phyloP scores from a whole-genome alignment of 768 basidiomycete species.

The Boletus eberwhitei region DNA sequence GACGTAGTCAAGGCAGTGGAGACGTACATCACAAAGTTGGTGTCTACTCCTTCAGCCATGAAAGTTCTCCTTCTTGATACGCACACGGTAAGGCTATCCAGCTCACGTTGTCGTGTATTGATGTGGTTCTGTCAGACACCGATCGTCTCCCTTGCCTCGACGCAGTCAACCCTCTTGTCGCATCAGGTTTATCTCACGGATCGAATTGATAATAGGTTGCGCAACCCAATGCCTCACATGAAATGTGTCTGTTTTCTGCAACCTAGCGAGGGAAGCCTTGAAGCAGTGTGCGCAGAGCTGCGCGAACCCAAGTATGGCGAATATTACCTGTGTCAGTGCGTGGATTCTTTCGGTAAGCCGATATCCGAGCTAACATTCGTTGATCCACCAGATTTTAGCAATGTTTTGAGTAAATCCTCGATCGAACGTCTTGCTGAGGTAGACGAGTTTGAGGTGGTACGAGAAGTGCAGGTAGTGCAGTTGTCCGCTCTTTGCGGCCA shows the following conservation, averaged over 20 bases:
- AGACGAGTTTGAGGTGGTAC: constrained; percentile 95
- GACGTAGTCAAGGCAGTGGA: constrained; percentile 95
- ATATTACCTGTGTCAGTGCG: constrained; percentile 98
- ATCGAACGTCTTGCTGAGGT: constrained; percentile 93
- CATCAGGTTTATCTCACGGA: constrained; percentile 99
- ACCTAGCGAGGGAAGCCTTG: constrained; percentile 76
- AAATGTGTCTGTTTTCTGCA: constrained; percentile 95
- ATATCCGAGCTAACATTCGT: constrained; percentile 16
- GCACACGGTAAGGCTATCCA: constrained; percentile 70
- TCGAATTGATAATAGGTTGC: constrained; percentile 89
- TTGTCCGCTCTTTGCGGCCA: background rate
- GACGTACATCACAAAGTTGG: constrained; percentile 87
- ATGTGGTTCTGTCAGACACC: constrained; percentile 63
- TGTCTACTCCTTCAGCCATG: constrained; percentile 84
- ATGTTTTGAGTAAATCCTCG: constrained; percentile 79
- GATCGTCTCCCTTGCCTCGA: constrained; percentile 90
- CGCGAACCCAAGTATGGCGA: constrained; percentile 92
- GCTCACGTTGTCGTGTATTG: background rate
- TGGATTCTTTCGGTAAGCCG: constrained; percentile 43
- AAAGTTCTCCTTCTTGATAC: constrained; percentile 93
- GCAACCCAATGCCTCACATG: constrained; percentile 93
- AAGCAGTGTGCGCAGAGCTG: constrained; percentile 79
- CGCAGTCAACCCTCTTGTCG: constrained; percentile 87
- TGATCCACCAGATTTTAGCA: constrained; percentile 80
- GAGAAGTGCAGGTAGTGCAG: constrained; percentile 84